phyloP scores from a whole-genome alignment of 257 asterid genomes.

The Lycium ferocissimum region DNA sequence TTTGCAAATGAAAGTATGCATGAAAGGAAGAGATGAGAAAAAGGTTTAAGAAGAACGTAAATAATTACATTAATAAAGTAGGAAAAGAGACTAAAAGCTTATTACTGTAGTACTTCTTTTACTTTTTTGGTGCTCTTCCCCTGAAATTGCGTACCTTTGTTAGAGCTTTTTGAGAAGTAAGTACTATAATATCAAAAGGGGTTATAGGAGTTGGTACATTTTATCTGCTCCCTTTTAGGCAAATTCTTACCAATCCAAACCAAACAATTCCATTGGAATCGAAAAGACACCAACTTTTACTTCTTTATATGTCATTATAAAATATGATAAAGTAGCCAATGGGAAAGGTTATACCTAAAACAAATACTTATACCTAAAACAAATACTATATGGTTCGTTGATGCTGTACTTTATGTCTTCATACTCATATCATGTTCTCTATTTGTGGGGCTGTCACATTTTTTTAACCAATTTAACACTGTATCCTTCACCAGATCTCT shows the following conservation, averaged over 20 bases:
- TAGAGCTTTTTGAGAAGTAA: constrained; percentile 43
- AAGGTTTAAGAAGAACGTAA: constrained; percentile 12
- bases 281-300: constrained; percentile 23
- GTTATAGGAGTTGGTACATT: background rate
- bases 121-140: constrained; percentile 34
- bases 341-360: background rate
- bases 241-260: constrained; percentile 26
- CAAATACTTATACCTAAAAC: constrained; percentile 20
- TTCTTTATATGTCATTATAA: background rate
- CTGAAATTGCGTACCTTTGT: constrained; percentile 68
- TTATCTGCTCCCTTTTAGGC: background rate
- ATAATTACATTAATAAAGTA: constrained; percentile 27
- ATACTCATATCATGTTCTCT: background rate
- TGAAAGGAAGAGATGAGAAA: constrained; percentile 40
- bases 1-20: constrained; percentile 37
- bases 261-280: constrained; percentile 27
- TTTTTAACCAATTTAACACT: background rate
- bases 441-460: constrained; percentile 1
- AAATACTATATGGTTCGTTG: constrained; percentile 10
- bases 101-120: background rate
- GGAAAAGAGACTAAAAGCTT: background rate
- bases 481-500: background rate
- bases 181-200: background rate
- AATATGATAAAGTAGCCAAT: constrained; percentile 17
- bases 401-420: constrained; percentile 10